These are phyloP conservation scores for Trichoderma arundinaceum DNA, from an alignment of 2,329 filamentous ascomycete species.

Conservation along the genomic window DNA sequence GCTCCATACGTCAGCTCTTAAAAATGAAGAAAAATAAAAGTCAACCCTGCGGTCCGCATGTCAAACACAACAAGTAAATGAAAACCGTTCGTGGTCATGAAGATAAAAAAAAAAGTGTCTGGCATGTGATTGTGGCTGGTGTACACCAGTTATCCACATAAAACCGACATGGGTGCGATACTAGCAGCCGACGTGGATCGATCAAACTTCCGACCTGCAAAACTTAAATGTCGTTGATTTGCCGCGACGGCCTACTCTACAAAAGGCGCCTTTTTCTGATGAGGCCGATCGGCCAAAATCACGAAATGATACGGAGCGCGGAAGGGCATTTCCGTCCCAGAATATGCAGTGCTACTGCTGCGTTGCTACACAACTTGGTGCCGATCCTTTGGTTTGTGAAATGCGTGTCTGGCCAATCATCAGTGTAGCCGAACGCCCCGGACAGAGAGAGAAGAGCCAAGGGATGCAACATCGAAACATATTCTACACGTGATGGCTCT, in stretches of 20 bases:
- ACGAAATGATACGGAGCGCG: neutral
- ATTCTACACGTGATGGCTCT: constrained; percentile 22
- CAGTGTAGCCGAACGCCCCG: constrained; percentile 15
- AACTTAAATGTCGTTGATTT: neutral
- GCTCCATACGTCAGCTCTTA: neutral
- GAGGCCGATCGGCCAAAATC: neutral
- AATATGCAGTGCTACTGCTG: constrained; percentile 10
- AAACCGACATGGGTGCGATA: constrained; percentile 12
- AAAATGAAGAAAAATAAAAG: neutral
- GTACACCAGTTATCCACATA: constrained; percentile 28
- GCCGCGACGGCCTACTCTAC: too few relatives aligned
- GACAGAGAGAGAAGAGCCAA: neutral
- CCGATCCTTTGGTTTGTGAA: constrained; percentile 3
- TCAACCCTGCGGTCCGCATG: neutral
- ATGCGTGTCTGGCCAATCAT: constrained; percentile 2
- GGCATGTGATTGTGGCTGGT: constrained; percentile 46
- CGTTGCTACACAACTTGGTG: constrained; percentile 1
- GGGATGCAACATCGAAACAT: constrained; percentile 9
- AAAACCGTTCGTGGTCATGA: neutral
- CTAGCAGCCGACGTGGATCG: constrained; percentile 23
- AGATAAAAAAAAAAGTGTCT: constrained; percentile 20
- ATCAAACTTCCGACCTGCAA: constrained; percentile 28
- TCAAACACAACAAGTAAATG: neutral
- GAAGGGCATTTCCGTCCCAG: neutral
- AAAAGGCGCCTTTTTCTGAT: too few relatives aligned